Percentiles rank a stretch among this genome's conserved stretches.
Conservation (phyloP, 1,139 yeast genomes). For the Candida pseudoviswanathii region DNA sequence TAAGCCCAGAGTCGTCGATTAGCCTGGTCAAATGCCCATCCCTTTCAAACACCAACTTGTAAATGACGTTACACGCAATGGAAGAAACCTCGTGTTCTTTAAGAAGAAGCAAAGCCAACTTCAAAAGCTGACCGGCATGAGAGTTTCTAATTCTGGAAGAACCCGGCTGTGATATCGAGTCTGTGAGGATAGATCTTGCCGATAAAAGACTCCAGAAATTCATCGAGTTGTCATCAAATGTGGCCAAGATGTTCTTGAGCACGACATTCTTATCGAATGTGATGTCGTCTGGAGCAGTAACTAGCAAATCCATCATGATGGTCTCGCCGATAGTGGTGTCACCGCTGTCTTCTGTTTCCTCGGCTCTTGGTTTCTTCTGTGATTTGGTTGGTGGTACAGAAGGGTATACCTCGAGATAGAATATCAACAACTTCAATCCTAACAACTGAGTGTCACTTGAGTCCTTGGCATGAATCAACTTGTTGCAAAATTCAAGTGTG, state of each 20-base stretch:
- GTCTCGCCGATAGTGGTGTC: constrained; percentile 8
- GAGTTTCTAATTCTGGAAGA: neutral
- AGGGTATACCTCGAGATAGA: constrained; percentile 21
- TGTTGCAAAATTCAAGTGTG: constrained; percentile 23
- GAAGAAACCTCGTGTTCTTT: constrained; percentile 28
- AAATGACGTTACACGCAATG: constrained; percentile 26
- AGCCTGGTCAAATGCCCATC: constrained; percentile 18
- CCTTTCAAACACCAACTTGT: constrained; percentile 17
- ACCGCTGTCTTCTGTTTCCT: constrained; percentile 1
- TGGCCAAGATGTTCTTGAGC: constrained; percentile 20
- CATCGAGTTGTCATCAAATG: constrained; percentile 25
- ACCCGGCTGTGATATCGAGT: constrained; percentile 5
- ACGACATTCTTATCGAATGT: constrained; percentile 16
- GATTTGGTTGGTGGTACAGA: neutral
- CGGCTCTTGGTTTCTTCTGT: neutral
- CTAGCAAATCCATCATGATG: constrained; percentile 16
- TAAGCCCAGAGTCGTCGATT: constrained; percentile 40
- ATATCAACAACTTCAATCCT: constrained; percentile 34
- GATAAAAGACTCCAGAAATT: constrained; percentile 41
- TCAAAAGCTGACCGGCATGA: constrained; percentile 26
- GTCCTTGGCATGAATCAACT: constrained; percentile 19
- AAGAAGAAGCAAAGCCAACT: constrained; percentile 48
- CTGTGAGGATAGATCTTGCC: constrained; percentile 26
- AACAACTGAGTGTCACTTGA: constrained; percentile 22
- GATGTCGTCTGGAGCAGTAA: constrained; percentile 5